Evolutionary conservation across 805 yeast genomes (phyloP), one percentile per base, ranked within the genome.

Genomic region (Saturnispora saitoi): DNA sequence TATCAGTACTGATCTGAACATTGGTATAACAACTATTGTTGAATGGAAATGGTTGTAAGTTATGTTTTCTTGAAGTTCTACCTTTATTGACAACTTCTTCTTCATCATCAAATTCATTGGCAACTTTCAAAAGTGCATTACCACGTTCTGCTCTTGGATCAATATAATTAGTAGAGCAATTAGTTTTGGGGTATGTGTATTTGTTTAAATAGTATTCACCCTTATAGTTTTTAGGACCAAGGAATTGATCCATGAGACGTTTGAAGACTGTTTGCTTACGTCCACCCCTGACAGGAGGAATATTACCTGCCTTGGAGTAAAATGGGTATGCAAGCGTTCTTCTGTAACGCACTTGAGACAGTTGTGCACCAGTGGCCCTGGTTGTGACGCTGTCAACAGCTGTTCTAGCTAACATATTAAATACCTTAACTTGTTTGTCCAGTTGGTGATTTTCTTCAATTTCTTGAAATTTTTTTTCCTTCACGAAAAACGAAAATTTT

Each of bases 171-270:
- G 95, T 88, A 36, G 69, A 68, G 60, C 85, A 87, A 57, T 83
- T 68, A 52, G 75, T 78, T 17, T 84, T 80, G 11, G 87, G 81
- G 54, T 73, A 72, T 58, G 75, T 80, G 65, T 86, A 84, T 62
- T 83, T 86, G 73, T 88, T 90, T 61, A 78, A 67, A 53, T 73
- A 73, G 64, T 86, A 86, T 55, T 86, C 88, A 17, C 96, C 96
- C 64, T 83, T 82, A 67, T 78, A 78, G 66, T 87, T 88, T 63
- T 73, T 78, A 34, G 91, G 91, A 3, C 97, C 97, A 49, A 89
- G 69, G 68, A 87, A 89, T 54, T 75, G 78, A 55, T 79, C 77
- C 76, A 88, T 70, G 36, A 80, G 78, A 62, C 77, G 72, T 58
- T 77, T 77, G 61, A 83, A 71, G 50, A 75, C 77, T 8, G 85